phyloP scores from a whole-genome alignment of 2,329 filamentous ascomycete species.

The Botrytis elliptica region DNA sequence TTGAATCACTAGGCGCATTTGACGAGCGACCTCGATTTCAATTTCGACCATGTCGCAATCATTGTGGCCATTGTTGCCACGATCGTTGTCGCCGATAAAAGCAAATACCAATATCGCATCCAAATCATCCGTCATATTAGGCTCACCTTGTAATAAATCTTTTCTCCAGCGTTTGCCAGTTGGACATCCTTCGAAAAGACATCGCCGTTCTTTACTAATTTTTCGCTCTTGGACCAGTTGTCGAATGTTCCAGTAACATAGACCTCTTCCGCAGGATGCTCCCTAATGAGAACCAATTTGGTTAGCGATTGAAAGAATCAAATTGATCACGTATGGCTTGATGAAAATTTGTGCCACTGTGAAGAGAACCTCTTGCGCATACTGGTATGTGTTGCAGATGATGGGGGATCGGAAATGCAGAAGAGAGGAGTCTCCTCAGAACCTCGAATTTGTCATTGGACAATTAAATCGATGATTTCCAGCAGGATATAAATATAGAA shows the following conservation, averaged over 20 bases:
- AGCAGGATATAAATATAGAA: not conserved
- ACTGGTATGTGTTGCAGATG: not conserved
- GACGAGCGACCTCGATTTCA: not conserved
- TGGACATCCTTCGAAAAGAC: conserved; percentile 79
- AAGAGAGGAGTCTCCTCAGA: not conserved
- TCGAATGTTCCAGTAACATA: conserved; percentile 96
- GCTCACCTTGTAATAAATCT: conserved; percentile 92
- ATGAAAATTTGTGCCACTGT: not conserved
- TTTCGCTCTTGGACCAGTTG: conserved; percentile 83
- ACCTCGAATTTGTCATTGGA: conserved; percentile 6
- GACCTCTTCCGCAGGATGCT: conserved; percentile 77
- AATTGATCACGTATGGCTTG: not conserved
- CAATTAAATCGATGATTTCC: not conserved
- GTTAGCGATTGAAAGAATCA: conserved; percentile 1
- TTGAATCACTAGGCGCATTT: conserved; percentile 15
- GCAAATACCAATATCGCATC: not conserved
- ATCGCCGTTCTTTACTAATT: conserved; percentile 73
- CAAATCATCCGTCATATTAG: not conserved
- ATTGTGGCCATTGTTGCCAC: conserved; percentile 1
- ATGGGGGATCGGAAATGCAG: not conserved
- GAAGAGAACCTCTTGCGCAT: not conserved
- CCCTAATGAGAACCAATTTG: conserved; percentile 60
- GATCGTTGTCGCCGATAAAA: not conserved
- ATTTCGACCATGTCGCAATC: not conserved
- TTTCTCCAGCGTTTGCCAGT: conserved; percentile 63